Percentiles rank a stretch among this genome's conserved stretches.
Evolutionary conservation across 768 basidiomycete genomes (phyloP).

Genomic region (Boletus insuetus): DNA sequence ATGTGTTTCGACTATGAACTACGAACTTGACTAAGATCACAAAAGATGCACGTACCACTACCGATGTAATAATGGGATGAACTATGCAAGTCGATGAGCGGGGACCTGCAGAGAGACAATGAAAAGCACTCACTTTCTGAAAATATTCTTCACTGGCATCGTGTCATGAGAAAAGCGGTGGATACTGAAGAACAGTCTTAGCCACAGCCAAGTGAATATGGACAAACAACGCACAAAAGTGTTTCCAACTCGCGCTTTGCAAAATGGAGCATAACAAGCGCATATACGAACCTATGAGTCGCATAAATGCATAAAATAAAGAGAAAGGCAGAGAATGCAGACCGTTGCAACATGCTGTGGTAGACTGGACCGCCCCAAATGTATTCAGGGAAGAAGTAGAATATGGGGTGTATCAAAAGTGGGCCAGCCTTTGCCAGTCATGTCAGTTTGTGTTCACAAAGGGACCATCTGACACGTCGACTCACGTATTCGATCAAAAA

Average conservation of each 20-base stretch:
- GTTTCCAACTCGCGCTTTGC: slow-evolving; percentile 92
- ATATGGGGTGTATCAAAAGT: slow-evolving; percentile 80
- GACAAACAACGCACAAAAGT: slow-evolving; percentile 58
- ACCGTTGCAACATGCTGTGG: slow-evolving; percentile 80
- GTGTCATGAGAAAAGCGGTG: slow-evolving; percentile 96
- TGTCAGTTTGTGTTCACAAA: slow-evolving; percentile 1
- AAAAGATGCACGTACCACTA: slow-evolving; percentile 42
- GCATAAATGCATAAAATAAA: neutral
- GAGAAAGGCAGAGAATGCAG: slow-evolving; percentile 8
- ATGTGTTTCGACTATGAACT: neutral
- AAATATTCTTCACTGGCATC: slow-evolving; percentile 79
- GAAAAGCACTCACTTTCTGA: neutral
- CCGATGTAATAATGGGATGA: slow-evolving; percentile 88
- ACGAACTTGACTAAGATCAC: neutral
- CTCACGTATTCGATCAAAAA: slow-evolving; percentile 95
- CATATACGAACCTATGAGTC: slow-evolving; percentile 57
- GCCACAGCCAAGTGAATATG: neutral
- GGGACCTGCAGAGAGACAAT: neutral
- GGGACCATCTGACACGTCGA: slow-evolving; percentile 2
- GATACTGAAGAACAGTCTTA: slow-evolving; percentile 47
- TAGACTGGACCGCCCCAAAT: slow-evolving; percentile 70
- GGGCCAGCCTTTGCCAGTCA: slow-evolving; percentile 71
- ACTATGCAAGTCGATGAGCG: slow-evolving; percentile 41
- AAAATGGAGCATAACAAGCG: slow-evolving; percentile 83
- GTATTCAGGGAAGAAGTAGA: slow-evolving; percentile 68